These are phyloP conservation scores for Fusarium aywerte DNA, from an alignment of 2,329 filamentous ascomycete species.

Conservation along the genomic window DNA sequence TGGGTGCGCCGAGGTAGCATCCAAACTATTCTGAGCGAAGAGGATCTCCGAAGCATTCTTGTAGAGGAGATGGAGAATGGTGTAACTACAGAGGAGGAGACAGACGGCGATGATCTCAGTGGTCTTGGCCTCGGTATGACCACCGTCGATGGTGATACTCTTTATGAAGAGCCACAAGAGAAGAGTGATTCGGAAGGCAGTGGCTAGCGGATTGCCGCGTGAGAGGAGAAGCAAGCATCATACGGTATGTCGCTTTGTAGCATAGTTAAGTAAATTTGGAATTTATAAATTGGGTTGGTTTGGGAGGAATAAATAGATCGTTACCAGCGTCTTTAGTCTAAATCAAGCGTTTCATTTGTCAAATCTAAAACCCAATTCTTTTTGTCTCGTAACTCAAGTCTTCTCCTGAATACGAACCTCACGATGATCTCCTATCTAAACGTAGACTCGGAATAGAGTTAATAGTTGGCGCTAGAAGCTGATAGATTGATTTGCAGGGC, in stretches of 20 bases:
- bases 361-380: background rate
- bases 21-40: conserved; percentile 70
- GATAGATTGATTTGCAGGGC: conserved; percentile 28
- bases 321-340: conserved; percentile 8
- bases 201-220: background rate
- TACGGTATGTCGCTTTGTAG: conserved; percentile 13
- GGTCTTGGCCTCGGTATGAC: conserved; percentile 45
- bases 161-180: conserved; percentile 39
- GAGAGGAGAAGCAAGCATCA: background rate
- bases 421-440: background rate
- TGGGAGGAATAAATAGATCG: conserved; percentile 8
- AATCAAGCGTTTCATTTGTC: conserved; percentile 21
- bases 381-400: background rate
- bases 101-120: conserved; percentile 49
- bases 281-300: conserved; percentile 2
- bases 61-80: conserved; percentile 49
- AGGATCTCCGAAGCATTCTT: conserved; percentile 65
- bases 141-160: conserved; percentile 41
- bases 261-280: background rate
- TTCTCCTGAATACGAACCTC: background rate
- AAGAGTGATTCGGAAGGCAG: conserved; percentile 35
- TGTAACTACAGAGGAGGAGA: conserved; percentile 53
- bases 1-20: conserved; percentile 62
- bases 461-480: conserved; percentile 22
- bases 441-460: conserved; percentile 16